Conservation (phyloP, 2,329 filamentous ascomycete species). For the Fusarium tuaranense region DNA sequence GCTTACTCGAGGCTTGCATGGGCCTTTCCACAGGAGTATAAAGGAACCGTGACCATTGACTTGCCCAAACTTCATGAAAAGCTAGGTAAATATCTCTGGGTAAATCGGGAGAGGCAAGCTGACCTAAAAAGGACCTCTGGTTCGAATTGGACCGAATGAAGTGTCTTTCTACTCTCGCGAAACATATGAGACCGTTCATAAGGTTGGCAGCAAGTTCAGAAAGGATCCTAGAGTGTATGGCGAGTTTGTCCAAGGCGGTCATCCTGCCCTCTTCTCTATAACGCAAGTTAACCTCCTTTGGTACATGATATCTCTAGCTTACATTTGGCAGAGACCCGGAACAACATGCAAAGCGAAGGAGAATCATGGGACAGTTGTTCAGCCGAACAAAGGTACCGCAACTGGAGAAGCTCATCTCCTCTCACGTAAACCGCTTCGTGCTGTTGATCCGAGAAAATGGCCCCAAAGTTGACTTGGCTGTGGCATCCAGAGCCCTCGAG, state of each 20-base stretch:
- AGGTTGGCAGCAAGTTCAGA: constrained; percentile 37
- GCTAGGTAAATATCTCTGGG: constrained; percentile 10
- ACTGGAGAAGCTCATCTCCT: constrained; percentile 39
- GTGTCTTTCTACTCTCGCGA: constrained; percentile 45
- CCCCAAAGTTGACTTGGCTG: neutral
- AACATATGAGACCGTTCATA: constrained; percentile 41
- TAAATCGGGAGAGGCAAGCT: rapidly evolving
- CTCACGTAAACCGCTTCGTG: constrained; percentile 37
- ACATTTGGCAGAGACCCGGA: constrained; percentile 36
- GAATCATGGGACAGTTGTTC: constrained; percentile 46
- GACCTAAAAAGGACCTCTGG: constrained; percentile 26
- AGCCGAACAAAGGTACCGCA: constrained; percentile 43
- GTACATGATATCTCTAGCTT: too few species aligned
- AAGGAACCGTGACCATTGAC: constrained; percentile 35
- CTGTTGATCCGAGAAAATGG: neutral
- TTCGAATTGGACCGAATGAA: constrained; percentile 41
- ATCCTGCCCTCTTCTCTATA: constrained; percentile 45
- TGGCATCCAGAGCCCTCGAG: constrained; percentile 24
- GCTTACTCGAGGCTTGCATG: constrained; percentile 38
- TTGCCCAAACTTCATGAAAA: constrained; percentile 39
- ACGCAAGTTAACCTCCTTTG: constrained; percentile 22
- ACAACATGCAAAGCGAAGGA: constrained; percentile 44
- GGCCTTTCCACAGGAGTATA: constrained; percentile 38
- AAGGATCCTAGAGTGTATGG: constrained; percentile 45
- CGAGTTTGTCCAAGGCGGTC: constrained; percentile 44